Conservation (phyloP, 2,329 filamentous ascomycete species). For the Trichoderma endophyticum region DNA sequence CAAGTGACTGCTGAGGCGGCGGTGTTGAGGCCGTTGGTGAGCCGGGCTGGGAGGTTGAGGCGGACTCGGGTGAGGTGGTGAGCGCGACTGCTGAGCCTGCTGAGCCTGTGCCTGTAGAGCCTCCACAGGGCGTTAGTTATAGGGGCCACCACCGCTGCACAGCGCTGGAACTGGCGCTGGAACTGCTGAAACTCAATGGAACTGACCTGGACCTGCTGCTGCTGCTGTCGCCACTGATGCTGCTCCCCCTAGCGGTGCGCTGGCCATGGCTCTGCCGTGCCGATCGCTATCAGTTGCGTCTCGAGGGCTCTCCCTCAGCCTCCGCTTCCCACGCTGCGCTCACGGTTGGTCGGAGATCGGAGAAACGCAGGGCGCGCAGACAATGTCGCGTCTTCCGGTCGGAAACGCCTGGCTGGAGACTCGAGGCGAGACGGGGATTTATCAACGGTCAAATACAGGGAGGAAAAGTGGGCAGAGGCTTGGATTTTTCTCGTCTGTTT, state of each 20-base stretch:
- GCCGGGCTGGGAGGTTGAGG: slow-evolving; percentile 8
- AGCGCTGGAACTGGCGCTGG: background rate
- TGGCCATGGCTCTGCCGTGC: slow-evolving; percentile 10
- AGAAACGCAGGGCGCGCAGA: slow-evolving; percentile 10
- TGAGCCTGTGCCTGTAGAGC: background rate
- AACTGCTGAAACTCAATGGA: background rate
- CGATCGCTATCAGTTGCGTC: background rate
- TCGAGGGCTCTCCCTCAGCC: background rate
- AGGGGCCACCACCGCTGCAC: background rate
- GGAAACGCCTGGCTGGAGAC: slow-evolving; percentile 13
- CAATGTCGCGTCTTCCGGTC: slow-evolving; percentile 11
- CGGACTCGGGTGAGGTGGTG: slow-evolving; percentile 1
- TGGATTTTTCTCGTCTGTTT: slow-evolving; percentile 13
- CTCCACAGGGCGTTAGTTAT: slow-evolving; percentile 30
- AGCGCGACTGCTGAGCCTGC: background rate
- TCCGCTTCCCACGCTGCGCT: slow-evolving; percentile 2
- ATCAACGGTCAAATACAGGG: slow-evolving; percentile 19
- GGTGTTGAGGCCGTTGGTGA: slow-evolving; percentile 8
- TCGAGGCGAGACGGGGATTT: slow-evolving; percentile 18
- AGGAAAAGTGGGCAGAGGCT: slow-evolving; percentile 17
- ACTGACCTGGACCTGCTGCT: slow-evolving; percentile 1
- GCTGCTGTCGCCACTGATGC: background rate
- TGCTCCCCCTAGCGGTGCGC: background rate
- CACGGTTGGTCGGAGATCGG: slow-evolving; percentile 1
- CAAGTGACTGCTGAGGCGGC: slow-evolving; percentile 6